phyloP scores from a whole-genome alignment of 345 rosid genomes.

The Citrus mangshanensis region DNA sequence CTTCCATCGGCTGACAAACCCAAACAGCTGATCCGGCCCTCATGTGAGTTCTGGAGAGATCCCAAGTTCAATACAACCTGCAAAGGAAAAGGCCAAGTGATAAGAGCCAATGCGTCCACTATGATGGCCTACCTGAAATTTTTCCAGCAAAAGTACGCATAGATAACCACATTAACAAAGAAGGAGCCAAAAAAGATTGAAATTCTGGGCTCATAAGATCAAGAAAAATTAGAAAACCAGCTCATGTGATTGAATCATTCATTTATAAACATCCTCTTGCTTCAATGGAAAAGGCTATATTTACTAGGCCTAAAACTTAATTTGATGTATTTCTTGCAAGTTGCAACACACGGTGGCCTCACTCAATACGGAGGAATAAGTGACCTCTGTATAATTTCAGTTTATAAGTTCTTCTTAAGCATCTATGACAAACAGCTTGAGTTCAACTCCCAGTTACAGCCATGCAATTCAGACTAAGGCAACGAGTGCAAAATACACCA shows the following conservation, averaged over 20 bases:
- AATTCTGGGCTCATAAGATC: not conserved
- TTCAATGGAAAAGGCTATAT: not conserved
- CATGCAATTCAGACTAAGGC: not conserved
- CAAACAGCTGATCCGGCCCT: conserved; percentile 71
- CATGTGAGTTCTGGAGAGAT: conserved; percentile 74
- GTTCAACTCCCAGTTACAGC: too few species aligned
- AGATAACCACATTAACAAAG: not conserved
- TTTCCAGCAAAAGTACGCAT: conserved; percentile 1
- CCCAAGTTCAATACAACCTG: conserved; percentile 87
- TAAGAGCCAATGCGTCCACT: conserved; percentile 1
- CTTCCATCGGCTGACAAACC: conserved; percentile 98
- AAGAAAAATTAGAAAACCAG: not conserved
- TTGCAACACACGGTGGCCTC: not conserved
- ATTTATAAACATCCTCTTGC: not conserved
- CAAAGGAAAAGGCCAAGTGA: conserved; percentile 11
- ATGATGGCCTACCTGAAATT: not conserved
- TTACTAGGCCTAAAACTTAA: not conserved
- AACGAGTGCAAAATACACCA: too few species aligned
- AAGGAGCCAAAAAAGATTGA: not conserved
- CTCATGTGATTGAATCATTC: not conserved
- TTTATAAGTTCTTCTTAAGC: not conserved
- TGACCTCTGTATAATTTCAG: not conserved
- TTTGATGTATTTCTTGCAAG: not conserved
- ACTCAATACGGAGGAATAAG: not conserved
- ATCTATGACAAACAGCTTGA: not conserved